Percentiles rank a stretch among this genome's conserved stretches.
Conservation (phyloP, 345 rosid genomes). For the Boechera stricta region DNA sequence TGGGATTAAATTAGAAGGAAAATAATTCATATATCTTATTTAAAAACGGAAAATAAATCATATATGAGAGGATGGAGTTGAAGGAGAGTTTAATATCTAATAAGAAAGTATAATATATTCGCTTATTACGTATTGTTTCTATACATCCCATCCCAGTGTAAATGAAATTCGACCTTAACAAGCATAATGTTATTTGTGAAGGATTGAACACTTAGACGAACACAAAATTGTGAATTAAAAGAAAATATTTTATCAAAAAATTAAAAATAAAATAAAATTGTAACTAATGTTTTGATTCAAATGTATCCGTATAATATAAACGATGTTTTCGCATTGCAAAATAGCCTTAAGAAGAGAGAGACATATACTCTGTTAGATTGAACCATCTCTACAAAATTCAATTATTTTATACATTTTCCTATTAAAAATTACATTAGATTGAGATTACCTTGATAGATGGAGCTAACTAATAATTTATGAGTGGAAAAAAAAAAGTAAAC, state of each 20-base stretch:
- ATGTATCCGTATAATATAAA: too few relatives aligned
- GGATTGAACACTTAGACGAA: background rate
- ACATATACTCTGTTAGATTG: background rate
- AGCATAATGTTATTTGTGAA: background rate
- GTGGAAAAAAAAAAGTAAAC: background rate
- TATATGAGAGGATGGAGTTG: too few relatives aligned
- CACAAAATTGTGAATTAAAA: background rate
- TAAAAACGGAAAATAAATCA: background rate
- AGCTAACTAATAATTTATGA: constrained; percentile 2
- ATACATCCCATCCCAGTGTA: background rate
- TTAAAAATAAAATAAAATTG: too few relatives aligned
- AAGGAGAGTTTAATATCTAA: background rate
- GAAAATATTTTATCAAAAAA: too few relatives aligned
- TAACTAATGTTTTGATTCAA: too few relatives aligned
- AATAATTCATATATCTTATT: background rate
- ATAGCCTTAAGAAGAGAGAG: background rate
- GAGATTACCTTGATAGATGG: background rate
- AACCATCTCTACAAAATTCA: background rate
- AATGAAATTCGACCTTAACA: background rate
- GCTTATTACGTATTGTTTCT: background rate
- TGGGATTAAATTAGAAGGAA: background rate
- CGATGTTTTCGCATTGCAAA: background rate
- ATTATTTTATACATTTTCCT: background rate
- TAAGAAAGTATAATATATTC: background rate
- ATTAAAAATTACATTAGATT: background rate